Evolutionary conservation across 257 asterid species (phyloP).

Genomic region (Scutellaria minor): DNA sequence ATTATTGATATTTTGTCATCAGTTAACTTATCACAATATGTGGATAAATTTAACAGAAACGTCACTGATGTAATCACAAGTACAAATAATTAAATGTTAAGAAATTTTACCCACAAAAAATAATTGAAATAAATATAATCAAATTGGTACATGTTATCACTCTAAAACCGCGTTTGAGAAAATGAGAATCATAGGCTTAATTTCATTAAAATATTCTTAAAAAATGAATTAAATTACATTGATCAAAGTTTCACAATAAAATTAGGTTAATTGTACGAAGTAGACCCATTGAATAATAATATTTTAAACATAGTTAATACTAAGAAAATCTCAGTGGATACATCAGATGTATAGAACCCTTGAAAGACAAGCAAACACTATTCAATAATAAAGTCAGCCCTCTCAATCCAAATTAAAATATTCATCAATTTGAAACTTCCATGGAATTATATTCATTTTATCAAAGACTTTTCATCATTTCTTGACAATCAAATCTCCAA

Average conservation of each 20-base stretch:
- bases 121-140: neutral
- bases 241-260: neutral
- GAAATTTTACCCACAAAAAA: neutral
- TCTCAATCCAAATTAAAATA: neutral
- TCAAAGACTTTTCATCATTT: conserved; percentile 21
- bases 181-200: neutral
- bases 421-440: conserved; percentile 1
- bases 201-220: neutral
- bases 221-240: neutral
- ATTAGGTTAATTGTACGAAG: neutral
- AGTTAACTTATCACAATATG: no score
- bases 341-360: neutral
- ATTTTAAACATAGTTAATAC: neutral
- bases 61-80: no score
- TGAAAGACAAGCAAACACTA: conserved; percentile 11
- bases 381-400: neutral
- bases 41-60: no score
- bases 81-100: neutral
- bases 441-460: neutral
- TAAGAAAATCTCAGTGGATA: neutral
- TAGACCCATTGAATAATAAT: neutral
- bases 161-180: conserved; percentile 10
- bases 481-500: neutral
- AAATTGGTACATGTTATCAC: neutral
- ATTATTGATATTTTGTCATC: no score